These are phyloP conservation scores for Volvox carteri DNA, from an alignment of 163 green algal genomes.

Conservation along the genomic window DNA sequence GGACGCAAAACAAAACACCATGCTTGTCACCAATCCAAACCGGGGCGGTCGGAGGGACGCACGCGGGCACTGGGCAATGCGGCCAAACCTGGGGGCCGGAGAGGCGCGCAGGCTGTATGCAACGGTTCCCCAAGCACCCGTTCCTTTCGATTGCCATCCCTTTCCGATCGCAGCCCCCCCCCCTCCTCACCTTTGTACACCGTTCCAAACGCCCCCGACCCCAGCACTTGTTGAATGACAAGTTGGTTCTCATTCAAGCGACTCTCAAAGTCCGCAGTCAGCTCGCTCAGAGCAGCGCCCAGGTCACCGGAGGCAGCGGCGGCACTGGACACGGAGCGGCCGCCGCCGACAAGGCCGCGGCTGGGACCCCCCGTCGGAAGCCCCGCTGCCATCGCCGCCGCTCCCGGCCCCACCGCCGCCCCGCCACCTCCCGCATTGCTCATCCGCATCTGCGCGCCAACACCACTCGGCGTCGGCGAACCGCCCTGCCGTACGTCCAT, in stretches of 20 bases:
- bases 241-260: constrained; percentile 48
- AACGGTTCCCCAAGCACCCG: too few species aligned
- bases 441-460: neutral
- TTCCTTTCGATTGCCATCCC: too few species aligned
- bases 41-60: too few species aligned
- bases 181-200: constrained; percentile 48
- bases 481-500: neutral
- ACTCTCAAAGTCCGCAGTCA: constrained; percentile 37
- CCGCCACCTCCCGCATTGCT: neutral
- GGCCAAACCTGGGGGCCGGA: too few species aligned
- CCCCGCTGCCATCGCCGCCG: neutral
- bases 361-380: neutral
- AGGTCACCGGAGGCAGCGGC: neutral
- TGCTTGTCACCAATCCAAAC: too few species aligned
- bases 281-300: constrained; percentile 15
- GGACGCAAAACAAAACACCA: too few species aligned
- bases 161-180: too few species aligned
- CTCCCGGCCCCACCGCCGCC: neutral
- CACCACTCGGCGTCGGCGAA: neutral
- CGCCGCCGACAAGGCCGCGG: neutral
- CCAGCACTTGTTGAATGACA: constrained; percentile 47
- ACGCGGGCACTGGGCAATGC: too few species aligned
- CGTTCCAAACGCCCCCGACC: constrained; percentile 40
- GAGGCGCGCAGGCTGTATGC: too few species aligned
- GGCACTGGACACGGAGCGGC: neutral